phyloP scores from a whole-genome alignment of 352 stramenopile species.

The Stephanocyclus meneghinianus region DNA sequence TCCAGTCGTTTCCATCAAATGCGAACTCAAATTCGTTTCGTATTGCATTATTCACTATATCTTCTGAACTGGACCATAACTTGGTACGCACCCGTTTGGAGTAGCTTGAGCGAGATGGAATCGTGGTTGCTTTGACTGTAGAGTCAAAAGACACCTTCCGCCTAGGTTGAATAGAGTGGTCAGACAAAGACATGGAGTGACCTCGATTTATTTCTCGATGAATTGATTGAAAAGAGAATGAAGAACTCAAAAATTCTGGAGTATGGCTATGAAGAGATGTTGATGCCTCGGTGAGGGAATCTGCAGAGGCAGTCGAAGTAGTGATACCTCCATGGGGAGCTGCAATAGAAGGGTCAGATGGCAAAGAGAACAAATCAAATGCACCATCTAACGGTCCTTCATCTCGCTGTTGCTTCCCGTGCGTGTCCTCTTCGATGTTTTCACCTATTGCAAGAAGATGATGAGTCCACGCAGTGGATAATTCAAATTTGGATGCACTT shows the following conservation, averaged over 20 bases:
- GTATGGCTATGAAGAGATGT: slow-evolving; percentile 7
- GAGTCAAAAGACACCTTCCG: slow-evolving; percentile 46
- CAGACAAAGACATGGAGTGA: slow-evolving; percentile 14
- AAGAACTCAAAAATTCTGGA: slow-evolving; percentile 7
- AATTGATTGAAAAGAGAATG: slow-evolving; percentile 13
- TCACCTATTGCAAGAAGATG: slow-evolving; percentile 24
- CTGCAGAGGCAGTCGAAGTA: not conserved
- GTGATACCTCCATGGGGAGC: not conserved
- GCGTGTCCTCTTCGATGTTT: not conserved
- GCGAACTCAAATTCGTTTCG: slow-evolving; percentile 38
- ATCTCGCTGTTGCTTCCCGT: not conserved
- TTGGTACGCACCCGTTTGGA: slow-evolving; percentile 26
- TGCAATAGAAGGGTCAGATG: slow-evolving; percentile 37
- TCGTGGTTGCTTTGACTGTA: slow-evolving; percentile 34
- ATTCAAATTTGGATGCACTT: slow-evolving; percentile 23
- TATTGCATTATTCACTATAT: slow-evolving; percentile 36
- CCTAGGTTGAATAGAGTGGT: slow-evolving; percentile 10
- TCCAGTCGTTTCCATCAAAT: slow-evolving; percentile 39
- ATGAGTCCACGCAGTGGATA: slow-evolving; percentile 37
- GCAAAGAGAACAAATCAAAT: slow-evolving; percentile 46
- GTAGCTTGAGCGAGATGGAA: slow-evolving; percentile 28
- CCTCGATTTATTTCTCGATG: slow-evolving; percentile 1
- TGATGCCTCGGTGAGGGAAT: slow-evolving; percentile 13
- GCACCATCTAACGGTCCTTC: slow-evolving; percentile 34
- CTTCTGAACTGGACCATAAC: slow-evolving; percentile 41